phyloP scores from a whole-genome alignment of 75 land plant genomes.

The Selaginella tamariscina region DNA sequence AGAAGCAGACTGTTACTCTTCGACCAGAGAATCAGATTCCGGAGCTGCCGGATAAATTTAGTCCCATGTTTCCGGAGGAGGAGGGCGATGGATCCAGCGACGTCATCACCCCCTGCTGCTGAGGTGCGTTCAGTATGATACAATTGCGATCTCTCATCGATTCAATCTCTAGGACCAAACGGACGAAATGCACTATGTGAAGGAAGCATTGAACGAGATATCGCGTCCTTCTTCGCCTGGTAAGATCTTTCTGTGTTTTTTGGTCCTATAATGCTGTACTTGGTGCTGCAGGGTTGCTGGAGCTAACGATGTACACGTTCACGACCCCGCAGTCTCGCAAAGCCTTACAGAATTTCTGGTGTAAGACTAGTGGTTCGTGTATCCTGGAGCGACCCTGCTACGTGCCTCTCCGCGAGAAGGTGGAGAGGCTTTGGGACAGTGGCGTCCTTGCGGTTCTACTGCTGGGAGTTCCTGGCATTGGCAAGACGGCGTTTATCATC shows the following conservation, averaged over 20 bases:
- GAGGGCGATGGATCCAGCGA: conserved; percentile 4
- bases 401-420: not conserved
- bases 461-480: conserved; percentile 2
- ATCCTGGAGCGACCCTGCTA: conserved; percentile 4
- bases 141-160: conserved; percentile 1
- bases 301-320: conserved; percentile 1
- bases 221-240: not conserved
- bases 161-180: conserved; percentile 3
- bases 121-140: conserved; percentile 3
- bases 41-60: conserved; percentile 3
- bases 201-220: conserved; percentile 1
- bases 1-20: conserved; percentile 3
- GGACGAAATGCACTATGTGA: conserved; percentile 3
- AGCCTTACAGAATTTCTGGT: conserved; percentile 3
- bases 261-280: not conserved
- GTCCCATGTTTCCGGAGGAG: conserved; percentile 4
- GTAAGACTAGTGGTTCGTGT: conserved; percentile 3
- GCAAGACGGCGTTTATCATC: conserved; percentile 1
- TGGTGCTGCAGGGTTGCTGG: conserved; percentile 4
- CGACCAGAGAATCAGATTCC: conserved; percentile 1
- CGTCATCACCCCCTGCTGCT: not conserved
- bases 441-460: conserved; percentile 4
- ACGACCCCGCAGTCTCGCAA: conserved; percentile 2
- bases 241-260: conserved; percentile 1
- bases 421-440: conserved; percentile 3